Evolutionary conservation across 2,329 filamentous ascomycete species (phyloP), one percentile per base, ranked within the genome.

Genomic region (Meredithiella fracta): DNA sequence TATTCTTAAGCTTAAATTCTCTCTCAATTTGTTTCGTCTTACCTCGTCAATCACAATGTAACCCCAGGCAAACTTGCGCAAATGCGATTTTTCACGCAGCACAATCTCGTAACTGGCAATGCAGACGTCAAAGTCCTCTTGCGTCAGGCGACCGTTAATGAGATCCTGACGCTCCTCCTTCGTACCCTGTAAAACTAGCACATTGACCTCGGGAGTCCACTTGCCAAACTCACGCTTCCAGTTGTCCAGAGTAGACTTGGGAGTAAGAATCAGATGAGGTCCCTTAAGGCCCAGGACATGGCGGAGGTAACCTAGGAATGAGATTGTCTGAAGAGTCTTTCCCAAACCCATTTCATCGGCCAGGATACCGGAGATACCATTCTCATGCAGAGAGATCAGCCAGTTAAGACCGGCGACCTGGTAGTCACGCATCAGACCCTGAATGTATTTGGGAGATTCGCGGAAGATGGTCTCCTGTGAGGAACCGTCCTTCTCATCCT

Each of bases 51-150:
- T 95, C 62, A 98, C 95, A 68, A 98, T 98, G 69, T 98, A 98
- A 68, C 98, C 91, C 92, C 92, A 98, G 0, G 92, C 90, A 67
- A 98, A 94, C 68, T 97, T 97, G 72, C 92, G 95, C 62, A 98
- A 70, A 62, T 95, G 88, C 1, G 86, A 76, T 72, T 98, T 97
- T 67, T 98, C 92, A 58, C 92, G 82, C 11, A 98, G 75, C 59
- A 98, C 89, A 91, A 98, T 97, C 68, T 98, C 92, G 71, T 98
- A 98, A 67, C 90, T 96, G 14, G 92, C 98, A 66, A 98, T 86
- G 71, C 91, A 96, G 17, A 97, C 91, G 64, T 98, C 92, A 63
- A 98, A 98, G 62, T 94, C 87, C 67, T 96, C 89, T 59, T 94
- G 86, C 17, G 94, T 76, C n/a, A 98, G 75, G 3, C 87, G 85